Conservation (phyloP, 1,284 basidiomycete genomes). For the Melampsora larici-populina region DNA sequence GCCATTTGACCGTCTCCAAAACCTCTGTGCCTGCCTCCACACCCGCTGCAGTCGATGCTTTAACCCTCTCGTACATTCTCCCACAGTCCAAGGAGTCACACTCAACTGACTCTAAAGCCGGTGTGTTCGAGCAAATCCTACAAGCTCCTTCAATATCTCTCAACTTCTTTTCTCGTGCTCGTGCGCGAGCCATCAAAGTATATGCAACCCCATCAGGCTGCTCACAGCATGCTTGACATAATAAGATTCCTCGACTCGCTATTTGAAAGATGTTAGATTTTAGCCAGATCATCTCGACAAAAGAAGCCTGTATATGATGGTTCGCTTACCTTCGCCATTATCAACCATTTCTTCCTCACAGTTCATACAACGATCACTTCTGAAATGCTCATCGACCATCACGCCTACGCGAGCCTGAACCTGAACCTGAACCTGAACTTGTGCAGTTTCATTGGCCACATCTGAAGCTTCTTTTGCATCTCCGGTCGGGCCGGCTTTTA, state of each 20-base stretch:
- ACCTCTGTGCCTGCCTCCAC: background rate
- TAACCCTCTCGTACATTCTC: slow-evolving; percentile 70
- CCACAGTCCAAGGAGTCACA: slow-evolving; percentile 83
- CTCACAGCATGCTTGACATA: slow-evolving; percentile 66
- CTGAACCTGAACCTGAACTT: background rate
- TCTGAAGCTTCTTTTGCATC: slow-evolving; percentile 11
- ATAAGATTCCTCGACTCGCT: background rate
- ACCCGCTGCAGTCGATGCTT: slow-evolving; percentile 53
- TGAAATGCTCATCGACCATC: slow-evolving; percentile 48
- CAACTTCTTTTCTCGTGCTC: slow-evolving; percentile 62
- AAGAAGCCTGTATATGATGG: slow-evolving; percentile 48
- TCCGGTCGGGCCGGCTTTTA: slow-evolving; percentile 12
- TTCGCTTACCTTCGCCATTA: slow-evolving; percentile 22
- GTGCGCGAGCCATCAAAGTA: slow-evolving; percentile 62
- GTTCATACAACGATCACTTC: slow-evolving; percentile 47
- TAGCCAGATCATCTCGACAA: slow-evolving; percentile 12
- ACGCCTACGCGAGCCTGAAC: slow-evolving; percentile 19
- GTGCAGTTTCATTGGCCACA: slow-evolving; percentile 10
- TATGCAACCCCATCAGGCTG: slow-evolving; percentile 64
- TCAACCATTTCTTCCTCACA: slow-evolving; percentile 46
- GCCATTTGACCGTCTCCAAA: background rate
- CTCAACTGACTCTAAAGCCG: slow-evolving; percentile 63
- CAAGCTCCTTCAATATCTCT: slow-evolving; percentile 62
- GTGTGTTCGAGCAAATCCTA: slow-evolving; percentile 63
- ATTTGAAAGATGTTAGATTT: background rate